Evolutionary conservation across 2,329 filamentous ascomycete species (phyloP), one percentile per base, ranked within the genome.

Genomic region (Colletotrichum sp.): DNA sequence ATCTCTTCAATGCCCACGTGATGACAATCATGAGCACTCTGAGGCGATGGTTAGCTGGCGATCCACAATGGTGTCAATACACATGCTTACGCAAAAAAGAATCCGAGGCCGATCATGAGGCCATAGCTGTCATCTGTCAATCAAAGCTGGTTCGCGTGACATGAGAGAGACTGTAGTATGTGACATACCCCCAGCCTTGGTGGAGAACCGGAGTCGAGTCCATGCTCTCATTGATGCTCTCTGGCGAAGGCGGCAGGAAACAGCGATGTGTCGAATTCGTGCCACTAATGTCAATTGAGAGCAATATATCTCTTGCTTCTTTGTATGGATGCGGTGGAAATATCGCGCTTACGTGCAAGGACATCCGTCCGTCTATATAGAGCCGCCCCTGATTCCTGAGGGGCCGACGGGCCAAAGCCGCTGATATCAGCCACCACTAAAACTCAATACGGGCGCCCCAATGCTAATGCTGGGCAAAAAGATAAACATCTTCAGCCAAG

Each of bases 1-100:
- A 91, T 82, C 92, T 87, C 81, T 93, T 93, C 73, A 95, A 85
- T 24, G 94, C 89, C 84, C 92, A 93, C 2, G 93, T 95, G 16
- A 92, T 92, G 63, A 91, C 84, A 79, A 94, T 94, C 85, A 77
- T 77, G 24, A 77, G 65, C 14, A 67, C 65, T 1, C 74, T 76
- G 30, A 2, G 6, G 30, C 8, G 24, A 18, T 5, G 4, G 13
- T n/a, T 9, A 18, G 18, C 3, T 38, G 36, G 4, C 2, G 36
- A 38, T 4, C 36, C 1, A 38, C 7, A 8, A 38, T 1, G 1
- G 1, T 38, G 8, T 8, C 36, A 38, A 38, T 4, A 38, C 14
- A 14, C 36, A 4, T 1, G 9, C 36, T 38, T 9, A 76, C 74
- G 76, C 75, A 5, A 77, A 77, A 18, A 77, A 58, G 14, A 77